Evolutionary conservation across 2,329 filamentous ascomycete genomes (phyloP), one percentile per base, ranked within the genome.

Genomic region (Sporothrix globosa): DNA sequence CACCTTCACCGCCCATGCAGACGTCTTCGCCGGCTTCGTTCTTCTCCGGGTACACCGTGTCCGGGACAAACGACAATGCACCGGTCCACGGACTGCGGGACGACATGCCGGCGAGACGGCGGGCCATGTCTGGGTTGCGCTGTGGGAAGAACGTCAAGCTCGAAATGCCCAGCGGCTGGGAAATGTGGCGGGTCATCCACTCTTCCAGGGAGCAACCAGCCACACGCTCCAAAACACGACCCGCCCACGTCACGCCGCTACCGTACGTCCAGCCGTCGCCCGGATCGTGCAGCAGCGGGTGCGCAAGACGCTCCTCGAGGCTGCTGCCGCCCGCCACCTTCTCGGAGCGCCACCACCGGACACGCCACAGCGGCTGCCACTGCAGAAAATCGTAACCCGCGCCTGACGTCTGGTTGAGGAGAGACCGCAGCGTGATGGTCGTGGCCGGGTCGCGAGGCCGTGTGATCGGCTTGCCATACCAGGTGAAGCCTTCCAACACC

Each of bases 321-420:
- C 61, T 67, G 13, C 44, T 65, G 41, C 60, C 72, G 63, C 58
- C 76, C 50, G 48, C 50, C 70, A 72, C 71, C 10, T 68, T 61
- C 69, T 70, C 69, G 4, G 53, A 50, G 17, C 67, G 58, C 71
- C 71, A 72, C 69, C 69, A 68, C 6, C 69, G 69, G 19, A 67
- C 69, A 4, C 71, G 41, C 71, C 71, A 72, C 66, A 72, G 61
- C 24, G 71, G 71, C 67, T 72, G 71, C 60, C 69, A 71, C 34
- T 68, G n/a, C 21, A 80, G 61, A 61, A 81, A 80, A 46, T 79
- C 76, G 74, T 86, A 86, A 5, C 73, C 75, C 0, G 78, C 72
- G 1, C 85, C 85, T 0, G 81, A 79, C 39, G 80, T 81, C 73
- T 86, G 84, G 1, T 81, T 82, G 4, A 87, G 78, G 2, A 86